Base-by-base conservation (phyloP, 1,284 basidiomycete species). In the Bjerkandera adusta region DNA sequence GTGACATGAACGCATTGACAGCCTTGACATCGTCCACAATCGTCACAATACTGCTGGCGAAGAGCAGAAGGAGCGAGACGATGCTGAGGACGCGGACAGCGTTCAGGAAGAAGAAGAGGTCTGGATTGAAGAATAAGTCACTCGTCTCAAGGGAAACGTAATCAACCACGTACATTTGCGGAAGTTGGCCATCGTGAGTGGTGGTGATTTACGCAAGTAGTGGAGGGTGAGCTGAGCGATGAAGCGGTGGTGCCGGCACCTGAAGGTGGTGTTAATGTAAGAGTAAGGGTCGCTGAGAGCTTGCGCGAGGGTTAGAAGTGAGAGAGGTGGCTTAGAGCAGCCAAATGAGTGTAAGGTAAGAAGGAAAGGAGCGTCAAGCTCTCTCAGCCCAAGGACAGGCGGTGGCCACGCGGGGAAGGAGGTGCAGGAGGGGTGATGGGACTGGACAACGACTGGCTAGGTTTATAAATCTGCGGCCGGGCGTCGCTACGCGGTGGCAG, bases 1-100 rank as follows among this genome's bases (percentile, higher is more conserved):
- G 73, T 36, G 63, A 68, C 30, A 75, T 65, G 61, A 85, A 86
- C 12, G 62, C 63, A 57, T 87, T 85, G 53, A 89, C 82, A 2
- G 89, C 88, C 57, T 89, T 77, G 60, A 92, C 70, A 61, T 94
- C 91, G 51, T 83, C 75, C 37, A 85, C 88, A 67, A 95, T 79
- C 22, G 86, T 85, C 43, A 87, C 68, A 51, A 94, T 82, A 58
- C 84, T 92, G 53, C 85, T 86, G 1, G 83, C 68, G 52, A 94
- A 84, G 4, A 92, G 79, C 45, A 86, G 75, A 36, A 91, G 62
- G 39, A 93, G 79, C 5, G 83, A 76, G 55, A 93, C 66, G 63
- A 94, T 78, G 62, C 88, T 91, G 50, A 96, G 65, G 12, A 74
- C 69, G 38, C 92, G 86, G 56, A 92, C 70, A 57, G 69, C 69